Conservation (phyloP, 305 asterid species). For the Fraxinus dipetala region DNA sequence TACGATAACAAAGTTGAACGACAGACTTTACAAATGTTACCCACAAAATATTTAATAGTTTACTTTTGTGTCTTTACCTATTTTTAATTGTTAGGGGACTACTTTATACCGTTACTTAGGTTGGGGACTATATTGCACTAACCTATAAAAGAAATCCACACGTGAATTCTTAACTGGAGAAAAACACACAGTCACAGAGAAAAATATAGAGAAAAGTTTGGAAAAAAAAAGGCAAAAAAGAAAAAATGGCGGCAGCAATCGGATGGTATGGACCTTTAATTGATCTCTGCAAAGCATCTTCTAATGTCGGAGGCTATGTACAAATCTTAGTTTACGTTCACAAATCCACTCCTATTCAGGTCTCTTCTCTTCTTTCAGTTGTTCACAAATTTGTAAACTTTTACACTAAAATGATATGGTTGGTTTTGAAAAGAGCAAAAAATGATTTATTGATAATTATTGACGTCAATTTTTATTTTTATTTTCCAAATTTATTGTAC, state of each 20-base stretch:
- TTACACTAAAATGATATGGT: neutral
- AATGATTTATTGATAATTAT: neutral
- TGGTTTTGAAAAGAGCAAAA: neutral
- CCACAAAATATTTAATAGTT: neutral
- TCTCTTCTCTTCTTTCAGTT: conserved; percentile 3
- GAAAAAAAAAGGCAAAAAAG: neutral
- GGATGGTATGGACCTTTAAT: conserved; percentile 77
- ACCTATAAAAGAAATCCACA: neutral
- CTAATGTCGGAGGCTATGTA: conserved; percentile 54
- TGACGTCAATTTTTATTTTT: neutral
- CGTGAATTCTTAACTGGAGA: neutral
- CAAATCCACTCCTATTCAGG: conserved; percentile 64
- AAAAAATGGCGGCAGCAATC: conserved; percentile 48
- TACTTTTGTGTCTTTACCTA: neutral
- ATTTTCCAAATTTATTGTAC: neutral
- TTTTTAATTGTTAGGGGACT: neutral
- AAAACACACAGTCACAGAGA: neutral
- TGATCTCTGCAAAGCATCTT: conserved; percentile 50
- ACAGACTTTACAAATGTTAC: neutral
- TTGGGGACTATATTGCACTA: neutral
- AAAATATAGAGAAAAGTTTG: neutral
- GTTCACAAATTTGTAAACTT: neutral
- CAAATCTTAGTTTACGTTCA: conserved; percentile 66
- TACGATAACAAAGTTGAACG: neutral
- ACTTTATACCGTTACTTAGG: neutral